phyloP scores from a whole-genome alignment of 2,329 filamentous ascomycete species.

The Stemphylium vesicarium region DNA sequence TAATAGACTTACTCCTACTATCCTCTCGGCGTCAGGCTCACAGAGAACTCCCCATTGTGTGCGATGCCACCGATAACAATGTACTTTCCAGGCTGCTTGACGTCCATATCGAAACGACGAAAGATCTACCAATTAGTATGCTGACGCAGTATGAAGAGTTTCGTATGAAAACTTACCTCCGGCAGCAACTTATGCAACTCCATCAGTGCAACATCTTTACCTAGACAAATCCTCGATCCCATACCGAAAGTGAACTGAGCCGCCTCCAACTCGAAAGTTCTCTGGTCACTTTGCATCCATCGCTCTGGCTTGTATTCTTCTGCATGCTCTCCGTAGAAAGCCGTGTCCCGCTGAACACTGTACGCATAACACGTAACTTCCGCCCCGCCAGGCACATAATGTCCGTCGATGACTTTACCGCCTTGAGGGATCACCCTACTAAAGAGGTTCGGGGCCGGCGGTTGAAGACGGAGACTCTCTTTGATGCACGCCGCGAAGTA shows the following conservation, averaged over 20 bases:
- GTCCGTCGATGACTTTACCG: constrained; percentile 49
- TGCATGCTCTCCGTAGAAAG: constrained; percentile 51
- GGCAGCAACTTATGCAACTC: constrained; percentile 43
- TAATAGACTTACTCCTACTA: background rate
- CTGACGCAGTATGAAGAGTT: background rate
- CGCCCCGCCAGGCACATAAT: constrained; percentile 50
- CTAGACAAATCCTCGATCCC: constrained; percentile 38
- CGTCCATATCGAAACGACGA: constrained; percentile 37
- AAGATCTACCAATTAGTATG: constrained; percentile 26
- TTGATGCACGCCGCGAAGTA: constrained; percentile 60
- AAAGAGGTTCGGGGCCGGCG: constrained; percentile 60
- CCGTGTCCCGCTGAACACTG: constrained; percentile 54
- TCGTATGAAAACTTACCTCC: constrained; percentile 30
- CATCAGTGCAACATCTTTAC: constrained; percentile 41
- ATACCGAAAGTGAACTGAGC: constrained; percentile 40
- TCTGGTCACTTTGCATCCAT: constrained; percentile 45
- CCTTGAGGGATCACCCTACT: constrained; percentile 49
- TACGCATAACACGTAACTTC: constrained; percentile 59
- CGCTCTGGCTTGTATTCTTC: constrained; percentile 52
- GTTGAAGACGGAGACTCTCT: constrained; percentile 59
- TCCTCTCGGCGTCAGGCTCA: constrained; percentile 7
- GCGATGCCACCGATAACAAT: constrained; percentile 41
- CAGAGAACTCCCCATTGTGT: constrained; percentile 36
- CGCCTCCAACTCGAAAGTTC: constrained; percentile 33
- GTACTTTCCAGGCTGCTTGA: constrained; percentile 31